Evolutionary conservation across 257 asterid genomes (phyloP).

Genomic region (Solanum pennellii): DNA sequence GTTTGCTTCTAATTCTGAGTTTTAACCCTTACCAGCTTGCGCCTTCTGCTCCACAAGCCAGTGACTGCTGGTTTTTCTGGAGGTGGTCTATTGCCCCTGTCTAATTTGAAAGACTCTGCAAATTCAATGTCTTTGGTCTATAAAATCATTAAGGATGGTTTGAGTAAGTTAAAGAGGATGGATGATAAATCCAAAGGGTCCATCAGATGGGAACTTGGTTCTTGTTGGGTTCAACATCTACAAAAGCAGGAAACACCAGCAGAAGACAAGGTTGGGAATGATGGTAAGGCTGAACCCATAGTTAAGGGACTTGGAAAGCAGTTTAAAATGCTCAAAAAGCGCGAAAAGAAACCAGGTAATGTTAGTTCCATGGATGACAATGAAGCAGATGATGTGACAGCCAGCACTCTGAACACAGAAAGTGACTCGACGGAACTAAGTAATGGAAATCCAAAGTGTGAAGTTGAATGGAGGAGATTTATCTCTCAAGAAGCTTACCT

Average conservation of each 20-base stretch:
- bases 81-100: constrained; percentile 34
- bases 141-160: constrained; percentile 54
- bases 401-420: constrained; percentile 30
- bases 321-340: constrained; percentile 79
- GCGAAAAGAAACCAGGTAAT: constrained; percentile 38
- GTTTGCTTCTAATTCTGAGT: background rate
- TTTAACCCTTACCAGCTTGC: constrained; percentile 46
- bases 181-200: constrained; percentile 28
- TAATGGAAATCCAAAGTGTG: constrained; percentile 23
- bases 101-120: constrained; percentile 25
- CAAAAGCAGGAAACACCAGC: constrained; percentile 68
- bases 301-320: constrained; percentile 96
- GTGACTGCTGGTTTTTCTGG: constrained; percentile 27
- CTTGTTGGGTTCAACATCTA: constrained; percentile 97
- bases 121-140: constrained; percentile 42
- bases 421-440: constrained; percentile 23
- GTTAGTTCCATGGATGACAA: constrained; percentile 23
- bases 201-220: constrained; percentile 98
- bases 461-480: constrained; percentile 41
- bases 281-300: constrained; percentile 48
- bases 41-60: constrained; percentile 55
- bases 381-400: constrained; percentile 28
- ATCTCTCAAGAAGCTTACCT: constrained; percentile 60
- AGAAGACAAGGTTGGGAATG: constrained; percentile 33
- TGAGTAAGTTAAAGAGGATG: constrained; percentile 33